Evolutionary conservation across 116 monocot species (phyloP).

Genomic region (Thalassia testudinum): DNA sequence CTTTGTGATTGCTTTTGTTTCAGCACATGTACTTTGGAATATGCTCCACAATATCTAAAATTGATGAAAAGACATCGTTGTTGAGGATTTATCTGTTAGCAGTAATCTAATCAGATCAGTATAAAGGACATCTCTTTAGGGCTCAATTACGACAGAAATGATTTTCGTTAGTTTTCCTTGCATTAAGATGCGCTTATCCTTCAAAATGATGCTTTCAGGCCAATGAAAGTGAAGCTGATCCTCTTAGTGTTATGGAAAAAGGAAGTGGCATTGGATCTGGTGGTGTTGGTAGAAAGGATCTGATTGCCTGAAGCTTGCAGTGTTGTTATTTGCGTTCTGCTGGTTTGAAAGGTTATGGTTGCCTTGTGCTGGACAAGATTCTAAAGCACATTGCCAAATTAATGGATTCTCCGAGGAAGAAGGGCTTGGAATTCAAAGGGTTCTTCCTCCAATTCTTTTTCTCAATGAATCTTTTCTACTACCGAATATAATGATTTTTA

Average conservation of each 20-base stretch:
- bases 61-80: too few relatives aligned
- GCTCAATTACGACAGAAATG: too few relatives aligned
- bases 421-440: too few relatives aligned
- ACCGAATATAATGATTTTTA: too few relatives aligned
- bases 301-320: too few relatives aligned
- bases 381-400: too few relatives aligned
- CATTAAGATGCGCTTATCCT: background rate
- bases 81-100: background rate
- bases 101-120: background rate
- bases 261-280: background rate
- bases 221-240: constrained; percentile 7
- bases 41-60: background rate
- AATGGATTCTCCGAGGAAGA: too few relatives aligned
- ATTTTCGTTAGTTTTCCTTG: background rate
- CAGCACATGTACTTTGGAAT: background rate
- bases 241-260: constrained; percentile 4
- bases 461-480: too few relatives aligned
- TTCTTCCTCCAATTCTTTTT: too few relatives aligned
- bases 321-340: too few relatives aligned
- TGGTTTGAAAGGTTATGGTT: too few relatives aligned
- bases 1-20: background rate
- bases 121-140: background rate
- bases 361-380: too few relatives aligned
- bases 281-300: background rate
- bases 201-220: constrained; percentile 3